Evolutionary conservation across 495 filamentous ascomycete genomes (phyloP).

Genomic region (Podospora pseudopauciseta): DNA sequence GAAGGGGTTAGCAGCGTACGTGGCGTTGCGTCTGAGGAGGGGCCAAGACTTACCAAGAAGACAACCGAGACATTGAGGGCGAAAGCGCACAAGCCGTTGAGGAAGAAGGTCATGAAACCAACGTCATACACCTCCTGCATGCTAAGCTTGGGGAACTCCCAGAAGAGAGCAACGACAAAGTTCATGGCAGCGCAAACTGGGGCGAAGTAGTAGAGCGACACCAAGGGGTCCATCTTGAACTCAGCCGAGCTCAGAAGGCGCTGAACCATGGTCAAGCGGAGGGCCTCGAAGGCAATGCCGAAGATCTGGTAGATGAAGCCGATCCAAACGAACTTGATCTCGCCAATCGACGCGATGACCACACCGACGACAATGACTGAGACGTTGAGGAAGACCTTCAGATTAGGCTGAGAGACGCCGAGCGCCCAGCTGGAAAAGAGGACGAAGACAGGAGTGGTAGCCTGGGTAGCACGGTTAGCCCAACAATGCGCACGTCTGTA

Average conservation of each 20-base stretch:
- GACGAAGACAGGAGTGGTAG: conserved; percentile 86
- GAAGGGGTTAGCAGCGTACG: conserved; percentile 25
- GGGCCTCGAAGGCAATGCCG: conserved; percentile 85
- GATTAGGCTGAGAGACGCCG: conserved; percentile 69
- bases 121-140: conserved; percentile 72
- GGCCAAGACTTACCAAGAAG: conserved; percentile 67
- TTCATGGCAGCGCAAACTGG: conserved; percentile 92
- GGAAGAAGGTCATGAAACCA: conserved; percentile 68
- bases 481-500: conserved; percentile 22
- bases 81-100: conserved; percentile 82
- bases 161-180: conserved; percentile 68
- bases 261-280: conserved; percentile 89
- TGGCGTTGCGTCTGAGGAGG: neutral
- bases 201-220: conserved; percentile 95
- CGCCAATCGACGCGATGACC: conserved; percentile 82
- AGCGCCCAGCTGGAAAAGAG: conserved; percentile 80
- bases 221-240: conserved; percentile 96
- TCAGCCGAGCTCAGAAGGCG: conserved; percentile 81
- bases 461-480: conserved; percentile 45
- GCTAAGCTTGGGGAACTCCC: conserved; percentile 68
- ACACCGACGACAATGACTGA: conserved; percentile 87
- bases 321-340: conserved; percentile 84
- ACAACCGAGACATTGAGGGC: conserved; percentile 89
- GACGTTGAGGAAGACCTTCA: conserved; percentile 80
- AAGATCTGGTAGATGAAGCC: conserved; percentile 83